Conservation (phyloP, 2,329 filamentous ascomycete genomes). For the Nectriaceae sp. region DNA sequence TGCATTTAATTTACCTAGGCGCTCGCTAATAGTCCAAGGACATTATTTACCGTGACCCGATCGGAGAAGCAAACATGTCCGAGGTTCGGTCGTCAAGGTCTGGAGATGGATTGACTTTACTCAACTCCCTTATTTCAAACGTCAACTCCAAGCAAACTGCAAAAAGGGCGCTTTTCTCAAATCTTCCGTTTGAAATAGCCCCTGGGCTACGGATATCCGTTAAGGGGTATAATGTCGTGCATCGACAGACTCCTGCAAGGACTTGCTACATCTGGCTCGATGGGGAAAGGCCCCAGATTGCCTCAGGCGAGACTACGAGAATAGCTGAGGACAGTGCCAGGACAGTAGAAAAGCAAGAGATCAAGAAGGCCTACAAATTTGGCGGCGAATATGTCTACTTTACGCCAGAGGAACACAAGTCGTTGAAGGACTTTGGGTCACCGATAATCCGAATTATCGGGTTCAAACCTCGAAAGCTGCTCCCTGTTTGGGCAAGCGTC, state of each 20-base stretch:
- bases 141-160: slow-evolving; percentile 89
- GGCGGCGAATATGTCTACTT: slow-evolving; percentile 90
- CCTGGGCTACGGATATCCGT: slow-evolving; percentile 85
- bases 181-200: slow-evolving; percentile 83
- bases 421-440: slow-evolving; percentile 77
- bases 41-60: slow-evolving; percentile 81
- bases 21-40: slow-evolving; percentile 54
- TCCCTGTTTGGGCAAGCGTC: slow-evolving; percentile 82
- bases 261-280: slow-evolving; percentile 87
- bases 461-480: slow-evolving; percentile 77
- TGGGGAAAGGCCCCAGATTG: slow-evolving; percentile 84
- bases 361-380: slow-evolving; percentile 94
- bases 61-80: slow-evolving; percentile 61
- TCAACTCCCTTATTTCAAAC: slow-evolving; percentile 80
- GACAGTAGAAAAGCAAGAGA: slow-evolving; percentile 76
- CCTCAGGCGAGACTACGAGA: slow-evolving; percentile 69
- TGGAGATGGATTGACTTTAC: slow-evolving; percentile 74
- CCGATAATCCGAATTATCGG: slow-evolving; percentile 87
- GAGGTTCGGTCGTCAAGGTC: slow-evolving; percentile 65
- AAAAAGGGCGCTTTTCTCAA: slow-evolving; percentile 83
- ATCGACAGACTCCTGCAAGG: slow-evolving; percentile 77
- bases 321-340: slow-evolving; percentile 77
- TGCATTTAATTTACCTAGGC: neutral
- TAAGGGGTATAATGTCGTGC: slow-evolving; percentile 88
- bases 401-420: slow-evolving; percentile 77